phyloP scores from a whole-genome alignment of 495 filamentous ascomycete genomes.

The Lepraria neglecta region DNA sequence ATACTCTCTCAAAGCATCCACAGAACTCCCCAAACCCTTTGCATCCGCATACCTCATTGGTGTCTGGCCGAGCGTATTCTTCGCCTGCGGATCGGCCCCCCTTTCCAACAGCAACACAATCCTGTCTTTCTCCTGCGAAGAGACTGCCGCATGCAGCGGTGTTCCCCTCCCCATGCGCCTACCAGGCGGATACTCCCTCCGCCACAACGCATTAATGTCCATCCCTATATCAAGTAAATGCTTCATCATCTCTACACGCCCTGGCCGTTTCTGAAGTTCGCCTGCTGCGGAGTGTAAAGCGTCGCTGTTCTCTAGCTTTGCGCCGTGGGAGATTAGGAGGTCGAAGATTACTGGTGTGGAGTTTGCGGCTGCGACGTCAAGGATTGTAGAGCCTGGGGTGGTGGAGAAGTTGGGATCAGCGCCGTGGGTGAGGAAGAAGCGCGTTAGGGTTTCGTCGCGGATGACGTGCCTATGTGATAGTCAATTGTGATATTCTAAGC shows the following conservation, averaged over 20 bases:
- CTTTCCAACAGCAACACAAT: not conserved
- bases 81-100: not conserved
- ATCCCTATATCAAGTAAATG: not conserved
- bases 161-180: conserved; percentile 6
- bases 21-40: conserved; percentile 1
- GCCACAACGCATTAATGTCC: conserved; percentile 9
- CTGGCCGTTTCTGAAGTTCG: not conserved
- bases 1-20: not conserved
- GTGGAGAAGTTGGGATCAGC: conserved; percentile 5
- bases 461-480: conserved; percentile 6
- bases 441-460: not conserved
- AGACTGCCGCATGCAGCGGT: conserved; percentile 5
- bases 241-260: conserved; percentile 13
- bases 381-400: conserved; percentile 2
- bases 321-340: conserved; percentile 15
- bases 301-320: conserved; percentile 11
- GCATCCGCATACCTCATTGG: conserved; percentile 2
- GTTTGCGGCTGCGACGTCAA: conserved; percentile 16
- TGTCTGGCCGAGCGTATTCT: conserved; percentile 9
- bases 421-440: conserved; percentile 11
- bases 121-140: not conserved
- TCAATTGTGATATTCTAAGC: not conserved
- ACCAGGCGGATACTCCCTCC: conserved; percentile 1
- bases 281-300: conserved; percentile 11
- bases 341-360: conserved; percentile 11